Conservation (phyloP, 1,284 basidiomycete genomes). For the Marasmius fiardii region DNA sequence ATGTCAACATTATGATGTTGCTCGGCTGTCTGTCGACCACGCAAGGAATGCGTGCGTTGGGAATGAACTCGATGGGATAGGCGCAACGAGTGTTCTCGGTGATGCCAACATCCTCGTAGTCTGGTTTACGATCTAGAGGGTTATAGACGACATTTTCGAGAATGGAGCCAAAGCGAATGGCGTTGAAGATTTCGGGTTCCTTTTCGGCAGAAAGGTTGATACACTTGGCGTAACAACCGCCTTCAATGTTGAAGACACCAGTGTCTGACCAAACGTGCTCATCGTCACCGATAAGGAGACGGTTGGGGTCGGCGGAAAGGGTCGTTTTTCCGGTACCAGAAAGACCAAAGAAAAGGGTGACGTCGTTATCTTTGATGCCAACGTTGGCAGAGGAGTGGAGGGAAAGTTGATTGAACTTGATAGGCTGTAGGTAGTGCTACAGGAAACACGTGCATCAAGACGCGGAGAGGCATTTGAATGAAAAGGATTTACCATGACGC, state of each 20-base stretch:
- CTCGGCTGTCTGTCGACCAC: slow-evolving; percentile 80
- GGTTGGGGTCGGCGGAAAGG: slow-evolving; percentile 89
- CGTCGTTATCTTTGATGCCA: slow-evolving; percentile 85
- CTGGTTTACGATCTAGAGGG: slow-evolving; percentile 81
- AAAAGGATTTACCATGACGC: slow-evolving; percentile 81
- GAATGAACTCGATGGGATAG: slow-evolving; percentile 96
- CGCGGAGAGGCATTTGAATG: slow-evolving; percentile 11
- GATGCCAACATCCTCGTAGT: slow-evolving; percentile 96
- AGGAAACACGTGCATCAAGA: slow-evolving; percentile 13
- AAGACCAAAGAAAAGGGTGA: slow-evolving; percentile 99
- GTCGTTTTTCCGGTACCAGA: slow-evolving; percentile 99
- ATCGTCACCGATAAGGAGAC: slow-evolving; percentile 93
- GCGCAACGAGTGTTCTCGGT: slow-evolving; percentile 99
- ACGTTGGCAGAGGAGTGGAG: slow-evolving; percentile 99
- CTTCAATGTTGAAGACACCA: slow-evolving; percentile 99
- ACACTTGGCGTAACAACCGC: slow-evolving; percentile 98
- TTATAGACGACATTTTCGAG: slow-evolving; percentile 99
- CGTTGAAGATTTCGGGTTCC: slow-evolving; percentile 97
- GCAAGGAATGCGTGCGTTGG: slow-evolving; percentile 94
- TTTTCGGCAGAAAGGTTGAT: slow-evolving; percentile 96
- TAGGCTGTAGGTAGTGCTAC: slow-evolving; percentile 96
- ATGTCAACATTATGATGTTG: slow-evolving; percentile 98
- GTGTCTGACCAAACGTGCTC: slow-evolving; percentile 98
- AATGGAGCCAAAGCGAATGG: slow-evolving; percentile 94
- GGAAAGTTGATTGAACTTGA: slow-evolving; percentile 98